These are phyloP conservation scores for Ascobolus immersus DNA, from an alignment of 495 filamentous ascomycete genomes.

Conservation along the genomic window DNA sequence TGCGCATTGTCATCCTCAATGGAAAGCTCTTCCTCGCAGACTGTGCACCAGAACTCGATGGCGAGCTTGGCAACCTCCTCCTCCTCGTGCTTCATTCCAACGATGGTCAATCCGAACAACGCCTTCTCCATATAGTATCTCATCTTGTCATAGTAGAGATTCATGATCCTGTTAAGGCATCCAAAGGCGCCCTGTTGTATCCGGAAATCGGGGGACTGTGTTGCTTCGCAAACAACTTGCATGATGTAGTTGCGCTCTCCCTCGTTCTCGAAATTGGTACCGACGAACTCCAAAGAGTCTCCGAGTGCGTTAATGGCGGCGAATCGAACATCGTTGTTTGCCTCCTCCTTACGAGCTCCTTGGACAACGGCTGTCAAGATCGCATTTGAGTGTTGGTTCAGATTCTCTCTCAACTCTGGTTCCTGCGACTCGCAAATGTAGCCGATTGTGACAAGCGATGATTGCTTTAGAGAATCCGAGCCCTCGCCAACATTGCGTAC, in stretches of 20 bases:
- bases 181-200: conserved; percentile 91
- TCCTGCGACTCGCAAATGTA: conserved; percentile 96
- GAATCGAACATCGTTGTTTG: conserved; percentile 64
- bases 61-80: conserved; percentile 95
- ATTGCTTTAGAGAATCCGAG: conserved; percentile 65
- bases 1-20: conserved; percentile 91
- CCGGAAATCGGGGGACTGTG: conserved; percentile 63
- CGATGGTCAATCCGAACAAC: conserved; percentile 87
- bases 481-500: conserved; percentile 82
- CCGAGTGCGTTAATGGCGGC: conserved; percentile 82
- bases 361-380: conserved; percentile 95
- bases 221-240: conserved; percentile 98
- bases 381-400: conserved; percentile 75
- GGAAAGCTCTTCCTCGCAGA: conserved; percentile 90
- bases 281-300: conserved; percentile 93
- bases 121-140: conserved; percentile 99
- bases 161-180: conserved; percentile 95
- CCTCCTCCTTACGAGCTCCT: conserved; percentile 85
- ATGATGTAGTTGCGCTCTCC: conserved; percentile 99
- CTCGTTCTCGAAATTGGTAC: conserved; percentile 95
- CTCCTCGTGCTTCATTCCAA: conserved; percentile 94
- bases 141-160: conserved; percentile 96
- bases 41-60: conserved; percentile 98
- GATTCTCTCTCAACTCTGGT: conserved; percentile 50
- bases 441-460: conserved; percentile 78